phyloP scores from a whole-genome alignment of 345 rosid genomes.

The Salix arbutifolia region DNA sequence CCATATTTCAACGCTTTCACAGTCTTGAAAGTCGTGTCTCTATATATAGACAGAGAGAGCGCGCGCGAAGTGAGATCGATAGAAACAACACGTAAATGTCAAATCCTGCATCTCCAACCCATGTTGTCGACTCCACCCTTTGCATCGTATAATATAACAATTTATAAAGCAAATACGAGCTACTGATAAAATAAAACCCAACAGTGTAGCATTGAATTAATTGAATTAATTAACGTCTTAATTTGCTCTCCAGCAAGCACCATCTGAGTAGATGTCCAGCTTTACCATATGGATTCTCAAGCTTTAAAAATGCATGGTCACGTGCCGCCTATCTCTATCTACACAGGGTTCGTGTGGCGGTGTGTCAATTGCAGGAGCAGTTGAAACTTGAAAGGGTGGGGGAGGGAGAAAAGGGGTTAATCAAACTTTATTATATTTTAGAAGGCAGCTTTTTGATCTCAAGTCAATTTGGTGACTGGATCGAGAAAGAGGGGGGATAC shows the following conservation, averaged over 20 bases:
- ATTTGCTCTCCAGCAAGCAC: not conserved
- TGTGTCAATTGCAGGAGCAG: constrained; percentile 17
- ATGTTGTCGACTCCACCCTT: constrained; percentile 37
- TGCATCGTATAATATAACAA: not conserved
- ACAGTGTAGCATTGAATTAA: not conserved
- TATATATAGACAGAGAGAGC: constrained; percentile 1
- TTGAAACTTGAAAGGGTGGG: constrained; percentile 15
- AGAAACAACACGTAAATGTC: constrained; percentile 62
- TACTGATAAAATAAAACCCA: not conserved
- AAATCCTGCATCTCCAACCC: constrained; percentile 59
- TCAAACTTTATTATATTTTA: constrained; percentile 9
- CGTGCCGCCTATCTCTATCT: constrained; percentile 16
- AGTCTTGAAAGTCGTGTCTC: constrained; percentile 58
- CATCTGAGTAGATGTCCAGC: not conserved
- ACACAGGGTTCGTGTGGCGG: not conserved
- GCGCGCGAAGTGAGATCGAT: constrained; percentile 25
- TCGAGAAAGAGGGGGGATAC: constrained; percentile 18
- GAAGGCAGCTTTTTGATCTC: constrained; percentile 24
- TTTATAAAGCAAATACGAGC: too few species aligned
- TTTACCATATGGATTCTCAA: not conserved
- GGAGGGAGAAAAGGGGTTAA: not conserved
- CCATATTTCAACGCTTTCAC: constrained; percentile 63
- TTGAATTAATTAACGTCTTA: not conserved
- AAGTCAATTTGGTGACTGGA: constrained; percentile 38
- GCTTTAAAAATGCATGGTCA: constrained; percentile 21